These are phyloP conservation scores for Tilletia indica DNA, from an alignment of 1,284 basidiomycete genomes.

Conservation along the genomic window DNA sequence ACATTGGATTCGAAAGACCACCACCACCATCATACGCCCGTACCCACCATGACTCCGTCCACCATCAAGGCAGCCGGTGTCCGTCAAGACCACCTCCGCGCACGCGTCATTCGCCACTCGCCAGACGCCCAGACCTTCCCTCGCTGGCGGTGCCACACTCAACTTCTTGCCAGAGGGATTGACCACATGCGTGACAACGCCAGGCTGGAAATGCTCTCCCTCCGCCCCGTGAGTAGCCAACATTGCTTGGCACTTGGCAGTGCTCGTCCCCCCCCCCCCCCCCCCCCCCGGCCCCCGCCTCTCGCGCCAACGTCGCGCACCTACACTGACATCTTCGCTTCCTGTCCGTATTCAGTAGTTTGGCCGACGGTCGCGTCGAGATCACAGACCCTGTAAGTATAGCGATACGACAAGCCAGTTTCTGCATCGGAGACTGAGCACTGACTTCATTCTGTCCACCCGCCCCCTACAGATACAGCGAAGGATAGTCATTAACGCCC, in stretches of 20 bases:
- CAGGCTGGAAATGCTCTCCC: conserved; percentile 84
- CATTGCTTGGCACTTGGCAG: no score
- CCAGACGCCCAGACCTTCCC: no score
- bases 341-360: conserved; percentile 24
- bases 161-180: conserved; percentile 89
- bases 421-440: background rate
- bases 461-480: background rate
- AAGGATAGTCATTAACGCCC: conserved; percentile 78
- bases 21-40: no score
- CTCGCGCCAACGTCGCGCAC: no score
- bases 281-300: no score
- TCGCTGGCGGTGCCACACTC: conserved; percentile 63
- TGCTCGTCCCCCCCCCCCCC: no score
- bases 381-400: conserved; percentile 85
- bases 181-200: conserved; percentile 80
- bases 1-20: no score
- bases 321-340: no score
- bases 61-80: no score
- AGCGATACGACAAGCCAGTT: background rate
- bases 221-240: conserved; percentile 59
- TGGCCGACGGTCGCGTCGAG: conserved; percentile 68
- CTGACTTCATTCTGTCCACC: background rate
- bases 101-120: conserved; percentile 62
- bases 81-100: conserved; percentile 59
- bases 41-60: no score